Evolutionary conservation across 202 grass and related monocot species (phyloP).

Genomic region (Carex arenaria): DNA sequence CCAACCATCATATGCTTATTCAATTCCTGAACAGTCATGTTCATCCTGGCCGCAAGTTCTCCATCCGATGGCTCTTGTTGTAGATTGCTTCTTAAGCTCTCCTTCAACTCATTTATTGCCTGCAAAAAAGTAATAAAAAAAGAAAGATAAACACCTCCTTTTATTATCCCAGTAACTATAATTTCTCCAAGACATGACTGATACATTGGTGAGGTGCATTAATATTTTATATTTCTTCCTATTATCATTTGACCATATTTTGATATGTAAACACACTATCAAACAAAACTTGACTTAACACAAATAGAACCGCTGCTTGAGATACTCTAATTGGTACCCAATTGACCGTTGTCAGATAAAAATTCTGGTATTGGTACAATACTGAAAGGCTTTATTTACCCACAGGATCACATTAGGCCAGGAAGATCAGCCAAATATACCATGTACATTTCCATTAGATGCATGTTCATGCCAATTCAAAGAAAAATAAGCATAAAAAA

Average conservation of each 20-base stretch:
- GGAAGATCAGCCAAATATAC: neutral
- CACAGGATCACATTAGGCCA: neutral
- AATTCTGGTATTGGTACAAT: neutral
- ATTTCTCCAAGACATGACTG: neutral
- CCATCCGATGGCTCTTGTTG: constrained; percentile 53
- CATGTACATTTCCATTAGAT: neutral
- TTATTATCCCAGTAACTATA: neutral
- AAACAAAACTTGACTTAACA: neutral
- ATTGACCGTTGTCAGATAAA: neutral
- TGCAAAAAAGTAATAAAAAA: neutral
- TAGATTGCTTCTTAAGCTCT: constrained; percentile 49
- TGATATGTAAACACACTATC: neutral
- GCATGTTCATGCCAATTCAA: neutral
- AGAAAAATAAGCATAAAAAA: neutral
- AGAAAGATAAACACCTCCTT: neutral
- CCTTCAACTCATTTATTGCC: constrained; percentile 55
- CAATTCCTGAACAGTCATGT: constrained; percentile 50
- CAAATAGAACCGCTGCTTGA: neutral
- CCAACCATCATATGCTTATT: constrained; percentile 50
- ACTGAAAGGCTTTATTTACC: neutral
- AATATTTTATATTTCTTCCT: neutral
- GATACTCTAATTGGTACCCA: neutral
- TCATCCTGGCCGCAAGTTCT: constrained; percentile 51
- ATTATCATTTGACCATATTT: neutral
- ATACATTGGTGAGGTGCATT: neutral